Percentiles rank a stretch among this genome's conserved stretches.
phyloP scores from a whole-genome alignment of 129 eudicot species.

The Escallonia rubra region DNA sequence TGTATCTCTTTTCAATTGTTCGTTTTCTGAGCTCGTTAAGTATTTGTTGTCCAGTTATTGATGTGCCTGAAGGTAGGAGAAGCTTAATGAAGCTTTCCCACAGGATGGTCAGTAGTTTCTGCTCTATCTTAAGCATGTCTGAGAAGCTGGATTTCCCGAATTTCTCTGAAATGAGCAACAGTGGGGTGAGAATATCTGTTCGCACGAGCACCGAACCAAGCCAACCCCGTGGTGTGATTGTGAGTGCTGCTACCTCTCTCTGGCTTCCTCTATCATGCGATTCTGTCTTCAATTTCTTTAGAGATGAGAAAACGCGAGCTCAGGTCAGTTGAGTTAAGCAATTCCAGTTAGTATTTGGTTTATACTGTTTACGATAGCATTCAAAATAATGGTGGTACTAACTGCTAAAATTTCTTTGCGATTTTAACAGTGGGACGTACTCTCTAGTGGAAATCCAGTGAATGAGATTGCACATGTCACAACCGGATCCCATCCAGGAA shows the following conservation, averaged over 20 bases:
- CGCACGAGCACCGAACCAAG: constrained; percentile 48
- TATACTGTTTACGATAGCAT: neutral
- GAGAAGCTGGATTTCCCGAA: constrained; percentile 46
- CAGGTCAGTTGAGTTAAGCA: constrained; percentile 28
- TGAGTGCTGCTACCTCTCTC: constrained; percentile 63
- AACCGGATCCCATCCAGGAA: constrained; percentile 70
- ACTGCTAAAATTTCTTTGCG: neutral
- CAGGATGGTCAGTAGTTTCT: constrained; percentile 56
- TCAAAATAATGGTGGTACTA: neutral
- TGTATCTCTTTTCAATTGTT: neutral
- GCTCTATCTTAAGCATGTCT: constrained; percentile 43
- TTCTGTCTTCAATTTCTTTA: constrained; percentile 46
- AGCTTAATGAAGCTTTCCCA: constrained; percentile 67
- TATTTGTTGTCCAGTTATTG: constrained; percentile 23
- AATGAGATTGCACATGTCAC: constrained; percentile 67
- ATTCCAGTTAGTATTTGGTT: neutral
- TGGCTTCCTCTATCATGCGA: constrained; percentile 56
- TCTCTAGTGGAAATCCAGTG: constrained; percentile 66
- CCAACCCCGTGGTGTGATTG: constrained; percentile 45
- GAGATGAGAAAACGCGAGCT: constrained; percentile 53
- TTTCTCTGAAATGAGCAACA: constrained; percentile 29
- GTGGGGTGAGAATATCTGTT: constrained; percentile 46
- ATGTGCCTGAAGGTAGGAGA: constrained; percentile 52
- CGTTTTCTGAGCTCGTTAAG: neutral
- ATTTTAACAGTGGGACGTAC: constrained; percentile 66